A percentile compares a stretch with the other conserved stretches of the same genome.
These are phyloP conservation scores for Aspergillus fijiensis DNA, from an alignment of 2,329 filamentous ascomycete species.

Conservation along the genomic window DNA sequence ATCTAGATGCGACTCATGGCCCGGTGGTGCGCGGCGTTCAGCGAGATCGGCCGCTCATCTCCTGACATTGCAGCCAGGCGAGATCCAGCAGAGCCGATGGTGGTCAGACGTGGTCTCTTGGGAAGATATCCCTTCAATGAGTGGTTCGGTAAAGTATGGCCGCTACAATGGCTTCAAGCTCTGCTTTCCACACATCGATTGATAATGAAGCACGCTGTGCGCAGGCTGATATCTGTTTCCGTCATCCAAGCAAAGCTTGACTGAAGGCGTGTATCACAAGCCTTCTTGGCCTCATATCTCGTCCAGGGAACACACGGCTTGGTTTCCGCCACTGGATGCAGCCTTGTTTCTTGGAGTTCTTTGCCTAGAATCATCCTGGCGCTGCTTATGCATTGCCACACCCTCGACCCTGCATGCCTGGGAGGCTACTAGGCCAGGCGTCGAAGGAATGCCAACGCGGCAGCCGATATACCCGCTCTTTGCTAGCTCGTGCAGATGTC, in stretches of 20 bases:
- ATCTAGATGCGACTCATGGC: neutral
- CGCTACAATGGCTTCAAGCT: neutral
- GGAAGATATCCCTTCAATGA: neutral
- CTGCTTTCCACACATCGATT: neutral
- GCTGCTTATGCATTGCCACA: neutral
- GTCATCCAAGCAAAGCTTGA: neutral
- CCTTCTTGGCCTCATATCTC: neutral
- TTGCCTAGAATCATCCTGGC: neutral
- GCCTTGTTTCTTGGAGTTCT: neutral
- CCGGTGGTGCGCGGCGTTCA: neutral
- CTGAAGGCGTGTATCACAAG: neutral
- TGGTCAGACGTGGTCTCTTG: neutral
- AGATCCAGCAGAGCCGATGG: neutral
- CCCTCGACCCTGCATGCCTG: neutral
- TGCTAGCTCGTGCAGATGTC: neutral
- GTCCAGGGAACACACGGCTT: neutral
- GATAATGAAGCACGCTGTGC: neutral
- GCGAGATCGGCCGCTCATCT: neutral
- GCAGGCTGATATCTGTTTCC: neutral
- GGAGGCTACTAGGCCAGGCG: neutral
- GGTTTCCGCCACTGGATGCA: neutral
- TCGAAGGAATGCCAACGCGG: neutral
- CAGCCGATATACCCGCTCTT: neutral
- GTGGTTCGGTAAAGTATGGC: neutral
- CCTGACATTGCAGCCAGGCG: neutral